Evolutionary conservation across 257 asterid species (phyloP), one percentile per base, ranked within the genome.

Genomic region (Solanum lignicaule): DNA sequence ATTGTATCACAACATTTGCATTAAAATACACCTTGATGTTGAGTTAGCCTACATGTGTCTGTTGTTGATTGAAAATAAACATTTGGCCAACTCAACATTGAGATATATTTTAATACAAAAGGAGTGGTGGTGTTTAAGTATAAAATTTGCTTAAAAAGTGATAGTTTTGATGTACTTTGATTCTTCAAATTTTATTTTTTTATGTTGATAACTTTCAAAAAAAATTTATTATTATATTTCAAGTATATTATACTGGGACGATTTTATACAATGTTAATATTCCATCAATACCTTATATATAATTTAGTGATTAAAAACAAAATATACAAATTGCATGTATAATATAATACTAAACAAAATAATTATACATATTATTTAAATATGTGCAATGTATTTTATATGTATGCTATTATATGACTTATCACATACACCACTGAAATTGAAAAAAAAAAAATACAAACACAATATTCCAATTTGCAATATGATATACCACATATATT

Each of bases 211-310:
- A 12, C 33, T 9, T 66, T 66, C 32, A 6, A n/a, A 65, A 62
- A 23, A 10, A 0, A n/a, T 0, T 1, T 11, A 65, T 2, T 25
- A 25, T 25, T 11, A n/a, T n/a, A 62, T 62, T n/a, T 11, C 7
- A n/a, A 62, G 71, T 11, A 65, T 25, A 12, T 65, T 65, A 11
- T 11, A 11, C 18, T 25, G 32, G 18, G 25, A 60, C 69, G 1
- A 65, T 12, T 25, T 65, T 25, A 65, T 21, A 65, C 14, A 65
- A 62, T 25, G 8, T 65, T 65, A 65, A 65, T 65, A 65, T 25
- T 25, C 8, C 72, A 65, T 65, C 18, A 65, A 65, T 65, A 65
- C 25, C 18, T 11, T 65, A 65, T 25, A 11, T 25, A 5, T 25
- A n/a, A 65, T n/a, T 65, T 65, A n/a, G 32, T 10, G 10, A 52